Evolutionary conservation across 768 basidiomycete species (phyloP), one percentile per base, ranked within the genome.

Genomic region (Leccinellum albellum): DNA sequence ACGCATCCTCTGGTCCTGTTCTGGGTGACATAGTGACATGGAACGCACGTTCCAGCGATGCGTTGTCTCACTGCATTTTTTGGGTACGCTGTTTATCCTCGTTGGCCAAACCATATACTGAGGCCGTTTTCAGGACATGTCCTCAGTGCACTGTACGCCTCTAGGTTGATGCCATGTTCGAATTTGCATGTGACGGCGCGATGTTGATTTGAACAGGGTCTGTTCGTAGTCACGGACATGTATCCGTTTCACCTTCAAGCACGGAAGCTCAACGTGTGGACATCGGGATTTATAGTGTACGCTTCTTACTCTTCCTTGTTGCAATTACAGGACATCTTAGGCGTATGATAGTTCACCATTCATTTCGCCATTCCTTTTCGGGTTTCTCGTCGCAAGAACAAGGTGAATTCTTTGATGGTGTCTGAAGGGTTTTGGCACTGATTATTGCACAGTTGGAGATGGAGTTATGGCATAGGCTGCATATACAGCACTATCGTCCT

Each of bases 201-300:
- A 31, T 6, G 40, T 2, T 42, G 20, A 4, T 54, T 26, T 20
- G 6, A 49, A 50, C 32, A 77, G 76, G 79, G 79, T 33, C 62
- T 80, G 0, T 79, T 75, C 58, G 66, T 79, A 32, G 73, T 82
- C 59, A 78, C 76, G 28, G 81, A 82, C 55, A 72, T 83, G 44
- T 82, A 73, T 62, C 81, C 81, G 4, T 83, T 82, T 67, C 81
- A 82, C 55, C 71, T 79, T 13, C 81, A 82, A 57, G 80, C 79
- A 3, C 71, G 77, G 24, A 81, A 79, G 69, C 69, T 81, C 28
- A 81, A 79, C 54, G 52, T 80, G 24, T 82, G 81, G 82, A 81
- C 82, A 0, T 73, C 78, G 57, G 82, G 81, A 1, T 81, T 82
- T 65, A 72, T 84, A 50, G 60, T 70, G 71, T 14, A 85, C 82